Evolutionary conservation across 306 rosid genomes (phyloP), one percentile per base, ranked within the genome.

Genomic region (Vigna mungo): DNA sequence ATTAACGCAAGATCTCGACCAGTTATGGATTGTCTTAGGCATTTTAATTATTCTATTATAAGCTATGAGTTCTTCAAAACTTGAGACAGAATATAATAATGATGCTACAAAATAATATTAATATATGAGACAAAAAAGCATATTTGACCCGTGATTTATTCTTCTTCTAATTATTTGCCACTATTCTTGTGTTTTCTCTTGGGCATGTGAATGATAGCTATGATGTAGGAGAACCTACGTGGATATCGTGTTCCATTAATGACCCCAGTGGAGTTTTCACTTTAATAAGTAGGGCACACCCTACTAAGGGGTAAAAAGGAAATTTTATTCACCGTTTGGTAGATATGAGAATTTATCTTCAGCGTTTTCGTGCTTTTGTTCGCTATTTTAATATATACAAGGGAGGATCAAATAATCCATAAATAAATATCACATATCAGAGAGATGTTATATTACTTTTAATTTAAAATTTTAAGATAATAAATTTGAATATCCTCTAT

Each of bases 1-100:
- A 75, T 81, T 75, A 75, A 81, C 85, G 53, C 73, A 75, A 69
- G 32, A 68, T 81, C 73, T 68, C 52, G 9, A 68, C 81, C 73
- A n/a, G 36, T 75, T 60, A 23, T 60, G 34, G 34, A 51, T 75
- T 75, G 81, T 69, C 85, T 81, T 27, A 17, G 8, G 65, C 84
- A 27, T 81, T 68, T 53, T 68, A 48, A 56, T 37, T 25, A 71
- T 60, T 39, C 48, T 17, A 20, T 32, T 43, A 2, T 65, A 64
- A 44, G 39, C 25, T 41, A 16, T 4, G 55, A 18, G 36, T 20
- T 62, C 68, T 74, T 67, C 64, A 34, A 80, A 63, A 34, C 71
- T 59, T 23, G 6, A 36, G 20, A 49, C 51, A 34, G 27, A 59
- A 60, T 63, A 72, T 39, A 48, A 72, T 64, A 36, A 80, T 64